Evolutionary conservation across 1,284 basidiomycete species (phyloP).

Genomic region (Limonomyces culmigenus): DNA sequence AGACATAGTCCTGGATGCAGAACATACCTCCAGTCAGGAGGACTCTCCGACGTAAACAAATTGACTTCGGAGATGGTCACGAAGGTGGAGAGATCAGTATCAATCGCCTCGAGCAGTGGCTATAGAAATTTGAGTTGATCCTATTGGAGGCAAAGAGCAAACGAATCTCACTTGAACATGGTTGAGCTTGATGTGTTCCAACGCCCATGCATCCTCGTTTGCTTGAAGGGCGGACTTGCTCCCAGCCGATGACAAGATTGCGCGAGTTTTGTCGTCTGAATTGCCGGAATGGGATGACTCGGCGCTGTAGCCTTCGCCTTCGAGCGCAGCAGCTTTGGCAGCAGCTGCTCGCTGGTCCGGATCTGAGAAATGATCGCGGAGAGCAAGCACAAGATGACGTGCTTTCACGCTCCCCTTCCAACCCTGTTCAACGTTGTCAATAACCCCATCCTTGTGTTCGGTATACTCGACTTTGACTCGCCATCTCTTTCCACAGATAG

Average conservation of each 20-base stretch:
- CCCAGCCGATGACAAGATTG: neutral
- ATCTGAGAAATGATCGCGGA: constrained; percentile 17
- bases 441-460: too few species aligned
- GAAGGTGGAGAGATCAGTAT: constrained; percentile 30
- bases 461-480: too few species aligned
- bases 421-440: constrained; percentile 14
- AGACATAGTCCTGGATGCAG: constrained; percentile 1
- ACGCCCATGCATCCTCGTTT: constrained; percentile 20
- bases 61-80: constrained; percentile 30
- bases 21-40: constrained; percentile 16
- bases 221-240: neutral
- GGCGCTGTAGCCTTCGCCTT: constrained; percentile 1
- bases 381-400: constrained; percentile 17
- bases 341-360: constrained; percentile 6
- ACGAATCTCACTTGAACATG: too few species aligned
- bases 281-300: neutral
- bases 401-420: constrained; percentile 20
- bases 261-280: neutral
- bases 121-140: too few species aligned
- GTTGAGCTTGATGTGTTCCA: constrained; percentile 23
- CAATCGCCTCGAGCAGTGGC: constrained; percentile 28
- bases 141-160: too few species aligned
- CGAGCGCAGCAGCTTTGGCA: constrained; percentile 1
- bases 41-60: constrained; percentile 17
- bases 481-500: too few species aligned